A percentile compares a stretch with the other conserved stretches of the same genome.
These are phyloP conservation scores for Phytophthora hybrid DNA, from an alignment of 352 stramenopile genomes.

Conservation along the genomic window DNA sequence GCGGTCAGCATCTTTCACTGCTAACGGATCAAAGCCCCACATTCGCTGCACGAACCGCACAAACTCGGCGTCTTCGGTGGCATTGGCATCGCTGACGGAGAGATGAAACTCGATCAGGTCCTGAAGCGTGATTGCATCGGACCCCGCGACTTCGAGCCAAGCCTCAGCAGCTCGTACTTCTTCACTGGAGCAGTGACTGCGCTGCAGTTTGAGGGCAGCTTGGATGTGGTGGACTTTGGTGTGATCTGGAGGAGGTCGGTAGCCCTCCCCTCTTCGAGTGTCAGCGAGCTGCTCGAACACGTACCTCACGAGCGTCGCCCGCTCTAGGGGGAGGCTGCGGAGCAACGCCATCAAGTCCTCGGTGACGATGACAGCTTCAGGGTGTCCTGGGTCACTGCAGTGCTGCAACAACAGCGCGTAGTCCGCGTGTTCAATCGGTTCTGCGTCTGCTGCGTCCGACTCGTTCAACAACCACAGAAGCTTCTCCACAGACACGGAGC, in stretches of 20 bases:
- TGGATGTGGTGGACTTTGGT: conserved; percentile 59
- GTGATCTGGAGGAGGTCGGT: conserved; percentile 53
- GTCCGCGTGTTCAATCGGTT: conserved; percentile 47
- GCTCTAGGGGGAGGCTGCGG: conserved; percentile 40
- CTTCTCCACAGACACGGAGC: conserved; percentile 21
- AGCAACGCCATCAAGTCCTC: conserved; percentile 52
- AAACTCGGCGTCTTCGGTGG: conserved; percentile 67
- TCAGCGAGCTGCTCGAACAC: conserved; percentile 72
- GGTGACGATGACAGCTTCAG: conserved; percentile 28
- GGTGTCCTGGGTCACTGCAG: conserved; percentile 40
- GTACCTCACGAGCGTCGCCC: conserved; percentile 51
- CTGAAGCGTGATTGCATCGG: conserved; percentile 39
- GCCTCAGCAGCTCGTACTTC: conserved; percentile 43
- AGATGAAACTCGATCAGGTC: conserved; percentile 62
- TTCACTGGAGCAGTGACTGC: conserved; percentile 45
- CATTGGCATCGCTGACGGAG: conserved; percentile 53
- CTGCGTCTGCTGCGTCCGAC: background rate
- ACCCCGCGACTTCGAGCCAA: conserved; percentile 39
- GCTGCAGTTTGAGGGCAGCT: conserved; percentile 56
- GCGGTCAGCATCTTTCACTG: conserved; percentile 37
- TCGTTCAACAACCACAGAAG: conserved; percentile 35
- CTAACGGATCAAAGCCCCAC: conserved; percentile 58
- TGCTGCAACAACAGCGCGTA: conserved; percentile 62
- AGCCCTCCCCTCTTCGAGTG: conserved; percentile 48
- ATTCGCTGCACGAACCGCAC: conserved; percentile 66